Evolutionary conservation across 75 land plant genomes (phyloP).

Genomic region (Selaginella moellendorffii): DNA sequence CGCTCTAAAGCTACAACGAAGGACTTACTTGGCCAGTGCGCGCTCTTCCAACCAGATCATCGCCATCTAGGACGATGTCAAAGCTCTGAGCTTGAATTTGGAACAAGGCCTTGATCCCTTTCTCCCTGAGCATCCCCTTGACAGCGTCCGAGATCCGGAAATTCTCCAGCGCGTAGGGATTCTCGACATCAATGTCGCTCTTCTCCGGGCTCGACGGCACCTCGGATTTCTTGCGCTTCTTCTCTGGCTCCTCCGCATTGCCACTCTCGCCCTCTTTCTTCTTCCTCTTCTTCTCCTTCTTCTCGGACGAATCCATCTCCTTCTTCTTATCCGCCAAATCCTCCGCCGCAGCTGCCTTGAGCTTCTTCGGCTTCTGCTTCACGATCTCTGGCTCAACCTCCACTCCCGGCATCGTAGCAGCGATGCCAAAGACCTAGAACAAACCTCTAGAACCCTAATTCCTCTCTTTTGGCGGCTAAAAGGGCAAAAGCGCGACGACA

Average conservation of each 20-base stretch:
- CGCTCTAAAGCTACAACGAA: not conserved
- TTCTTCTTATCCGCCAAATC: not conserved
- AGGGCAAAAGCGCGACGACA: no score
- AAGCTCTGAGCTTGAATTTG: constrained; percentile 94
- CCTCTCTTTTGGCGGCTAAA: no score
- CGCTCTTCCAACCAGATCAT: constrained; percentile 88
- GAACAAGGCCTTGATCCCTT: constrained; percentile 78
- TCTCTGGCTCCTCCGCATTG: constrained; percentile 1
- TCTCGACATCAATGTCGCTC: constrained; percentile 24
- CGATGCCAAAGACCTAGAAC: not conserved
- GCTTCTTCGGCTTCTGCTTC: constrained; percentile 8
- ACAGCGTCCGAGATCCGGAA: constrained; percentile 58
- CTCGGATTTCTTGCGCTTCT: not conserved
- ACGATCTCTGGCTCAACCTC: constrained; percentile 16
- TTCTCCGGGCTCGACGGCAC: not conserved
- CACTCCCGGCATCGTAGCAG: not conserved
- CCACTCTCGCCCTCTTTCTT: constrained; percentile 5
- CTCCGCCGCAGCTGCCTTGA: not conserved
- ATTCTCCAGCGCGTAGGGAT: constrained; percentile 57
- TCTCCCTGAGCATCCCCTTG: constrained; percentile 44
- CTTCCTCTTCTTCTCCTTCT: constrained; percentile 1
- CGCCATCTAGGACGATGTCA: constrained; percentile 48
- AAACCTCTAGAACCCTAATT: not conserved
- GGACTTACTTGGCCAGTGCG: constrained; percentile 80
- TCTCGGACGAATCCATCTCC: not conserved